These are phyloP conservation scores for Ganoderma meredithae DNA, from an alignment of 1,284 basidiomycete genomes.

Conservation along the genomic window DNA sequence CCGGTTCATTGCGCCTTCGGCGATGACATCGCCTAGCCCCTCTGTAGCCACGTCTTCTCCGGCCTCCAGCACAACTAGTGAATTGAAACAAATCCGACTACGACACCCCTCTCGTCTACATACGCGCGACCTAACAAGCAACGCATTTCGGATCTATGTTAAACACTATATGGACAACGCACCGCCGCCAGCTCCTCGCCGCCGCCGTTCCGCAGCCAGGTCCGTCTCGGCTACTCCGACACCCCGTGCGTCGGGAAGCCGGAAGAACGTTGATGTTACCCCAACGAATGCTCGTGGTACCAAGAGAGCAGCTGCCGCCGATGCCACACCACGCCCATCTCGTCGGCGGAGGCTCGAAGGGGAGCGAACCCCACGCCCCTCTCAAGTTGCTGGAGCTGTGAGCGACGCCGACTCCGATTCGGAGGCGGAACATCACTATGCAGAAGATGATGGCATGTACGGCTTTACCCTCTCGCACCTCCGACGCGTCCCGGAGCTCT, in stretches of 20 bases:
- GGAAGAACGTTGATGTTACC: not conserved
- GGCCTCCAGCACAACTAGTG: conserved; percentile 8
- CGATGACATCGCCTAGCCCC: conserved; percentile 25
- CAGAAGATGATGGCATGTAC: conserved; percentile 35
- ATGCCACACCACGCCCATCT: conserved; percentile 31
- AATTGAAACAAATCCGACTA: conserved; percentile 45
- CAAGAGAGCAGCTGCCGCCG: not conserved
- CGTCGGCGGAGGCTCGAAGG: not conserved
- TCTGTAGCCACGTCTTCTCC: conserved; percentile 21
- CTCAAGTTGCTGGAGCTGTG: not conserved
- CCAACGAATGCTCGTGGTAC: conserved; percentile 8
- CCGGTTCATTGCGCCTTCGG: conserved; percentile 15
- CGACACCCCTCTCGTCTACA: conserved; percentile 74
- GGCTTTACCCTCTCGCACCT: conserved; percentile 78
- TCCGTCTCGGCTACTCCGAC: conserved; percentile 33
- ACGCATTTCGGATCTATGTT: conserved; percentile 75
- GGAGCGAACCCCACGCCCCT: conserved; percentile 2
- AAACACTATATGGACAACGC: conserved; percentile 77
- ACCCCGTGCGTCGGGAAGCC: conserved; percentile 11
- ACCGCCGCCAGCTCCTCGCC: conserved; percentile 23
- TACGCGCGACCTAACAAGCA: conserved; percentile 67
- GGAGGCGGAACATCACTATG: conserved; percentile 24
- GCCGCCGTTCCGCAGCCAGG: conserved; percentile 13
- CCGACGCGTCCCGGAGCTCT: conserved; percentile 74
- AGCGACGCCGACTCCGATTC: conserved; percentile 29